Evolutionary conservation across 2,329 filamentous ascomycete genomes (phyloP).

Genomic region (Coniochaeta sp.): DNA sequence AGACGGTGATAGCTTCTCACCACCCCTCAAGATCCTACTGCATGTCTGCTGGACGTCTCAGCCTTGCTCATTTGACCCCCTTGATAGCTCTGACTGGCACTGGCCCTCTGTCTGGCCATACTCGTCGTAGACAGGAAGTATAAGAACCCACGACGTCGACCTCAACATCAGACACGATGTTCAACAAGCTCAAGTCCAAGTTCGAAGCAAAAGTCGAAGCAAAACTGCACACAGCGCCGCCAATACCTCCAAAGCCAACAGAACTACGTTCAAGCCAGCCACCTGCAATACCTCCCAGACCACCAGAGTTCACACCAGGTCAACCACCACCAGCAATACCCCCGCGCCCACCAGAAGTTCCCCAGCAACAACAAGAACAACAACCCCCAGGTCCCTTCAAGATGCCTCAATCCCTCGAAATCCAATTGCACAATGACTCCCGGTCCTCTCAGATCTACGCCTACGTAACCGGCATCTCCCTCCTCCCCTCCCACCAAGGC

Average conservation of each 20-base stretch:
- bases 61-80: background rate
- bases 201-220: too few species aligned
- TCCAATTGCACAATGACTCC: slow-evolving; percentile 51
- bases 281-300: too few species aligned
- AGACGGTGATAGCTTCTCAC: background rate
- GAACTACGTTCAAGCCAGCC: too few species aligned
- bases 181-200: background rate
- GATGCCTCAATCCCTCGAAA: slow-evolving; percentile 38
- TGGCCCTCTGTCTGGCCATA: background rate
- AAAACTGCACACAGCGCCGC: too few species aligned
- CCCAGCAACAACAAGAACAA: too few species aligned
- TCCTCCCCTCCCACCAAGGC: slow-evolving; percentile 30
- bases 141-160: background rate
- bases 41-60: background rate
- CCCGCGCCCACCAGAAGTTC: too few species aligned
- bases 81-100: background rate
- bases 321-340: background rate
- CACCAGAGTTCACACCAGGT: background rate
- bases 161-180: background rate
- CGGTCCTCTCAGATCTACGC: slow-evolving; percentile 48
- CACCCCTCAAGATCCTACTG: background rate
- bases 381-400: background rate
- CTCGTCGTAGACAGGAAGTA: background rate
- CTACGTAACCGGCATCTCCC: slow-evolving; percentile 57
- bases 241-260: background rate